phyloP scores from a whole-genome alignment of 768 basidiomycete species.

The Agaricus blazei region DNA sequence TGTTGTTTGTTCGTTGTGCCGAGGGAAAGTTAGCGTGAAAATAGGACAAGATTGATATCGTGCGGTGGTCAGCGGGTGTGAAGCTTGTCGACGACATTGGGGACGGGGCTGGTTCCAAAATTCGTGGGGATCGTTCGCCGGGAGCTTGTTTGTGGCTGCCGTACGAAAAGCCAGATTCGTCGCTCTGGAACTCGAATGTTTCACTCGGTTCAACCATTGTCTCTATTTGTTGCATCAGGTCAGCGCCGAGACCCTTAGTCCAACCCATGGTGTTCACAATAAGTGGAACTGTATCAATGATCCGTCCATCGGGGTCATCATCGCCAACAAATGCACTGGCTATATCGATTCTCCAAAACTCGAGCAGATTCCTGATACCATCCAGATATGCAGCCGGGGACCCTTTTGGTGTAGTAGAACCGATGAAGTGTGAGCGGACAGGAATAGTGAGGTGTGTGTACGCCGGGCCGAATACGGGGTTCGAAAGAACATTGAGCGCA shows the following conservation, averaged over 20 bases:
- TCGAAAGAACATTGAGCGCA: conserved; percentile 66
- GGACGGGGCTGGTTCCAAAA: conserved; percentile 42
- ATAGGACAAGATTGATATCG: conserved; percentile 70
- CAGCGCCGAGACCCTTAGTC: conserved; percentile 89
- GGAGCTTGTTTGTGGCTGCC: not conserved
- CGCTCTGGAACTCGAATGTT: conserved; percentile 46
- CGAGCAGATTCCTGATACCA: conserved; percentile 59
- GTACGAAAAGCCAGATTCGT: conserved; percentile 9
- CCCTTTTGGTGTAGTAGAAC: conserved; percentile 70
- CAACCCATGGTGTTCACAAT: conserved; percentile 97
- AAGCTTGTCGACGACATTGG: conserved; percentile 37
- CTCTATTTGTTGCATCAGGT: conserved; percentile 69
- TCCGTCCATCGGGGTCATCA: conserved; percentile 28
- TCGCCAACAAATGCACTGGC: conserved; percentile 35
- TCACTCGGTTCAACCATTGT: conserved; percentile 54
- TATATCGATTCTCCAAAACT: conserved; percentile 66
- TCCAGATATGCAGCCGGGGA: conserved; percentile 74
- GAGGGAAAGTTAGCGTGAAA: conserved; percentile 50
- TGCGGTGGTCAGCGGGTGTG: conserved; percentile 65
- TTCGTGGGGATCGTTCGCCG: conserved; percentile 19
- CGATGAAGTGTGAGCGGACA: conserved; percentile 73
- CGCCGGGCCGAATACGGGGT: conserved; percentile 75
- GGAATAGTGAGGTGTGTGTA: conserved; percentile 81
- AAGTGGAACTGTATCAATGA: conserved; percentile 65
- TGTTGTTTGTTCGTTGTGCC: not conserved